A percentile compares a stretch with the other conserved stretches of the same genome.
Evolutionary conservation across 228 moss, liverwort and hornwort genomes (phyloP).

Genomic region (Sphagnum magellanicum): DNA sequence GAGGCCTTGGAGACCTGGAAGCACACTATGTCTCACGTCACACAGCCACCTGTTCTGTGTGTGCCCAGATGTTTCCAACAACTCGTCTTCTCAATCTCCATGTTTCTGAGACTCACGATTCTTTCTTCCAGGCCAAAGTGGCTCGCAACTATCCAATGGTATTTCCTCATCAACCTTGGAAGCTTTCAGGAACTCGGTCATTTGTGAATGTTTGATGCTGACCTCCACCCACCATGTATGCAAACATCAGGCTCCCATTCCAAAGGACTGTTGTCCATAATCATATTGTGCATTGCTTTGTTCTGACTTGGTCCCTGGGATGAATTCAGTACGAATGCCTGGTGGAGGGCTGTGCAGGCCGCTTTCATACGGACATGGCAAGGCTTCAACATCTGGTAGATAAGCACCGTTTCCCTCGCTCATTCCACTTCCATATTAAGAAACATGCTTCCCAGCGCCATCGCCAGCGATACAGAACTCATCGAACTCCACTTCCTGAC

Average conservation of each 20-base stretch:
- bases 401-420: conserved; percentile 66
- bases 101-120: conserved; percentile 71
- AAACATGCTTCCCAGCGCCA: conserved; percentile 66
- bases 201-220: too few relatives aligned
- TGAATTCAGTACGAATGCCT: conserved; percentile 63
- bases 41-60: conserved; percentile 69
- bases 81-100: conserved; percentile 71
- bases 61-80: conserved; percentile 58
- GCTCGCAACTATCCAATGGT: conserved; percentile 72
- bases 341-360: conserved; percentile 52
- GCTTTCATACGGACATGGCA: conserved; percentile 43
- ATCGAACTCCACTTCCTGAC: conserved; percentile 11
- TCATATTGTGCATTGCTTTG: too few relatives aligned
- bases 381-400: conserved; percentile 72
- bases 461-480: conserved; percentile 48
- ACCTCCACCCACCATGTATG: too few relatives aligned
- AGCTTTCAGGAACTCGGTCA: too few relatives aligned
- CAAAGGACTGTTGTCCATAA: too few relatives aligned
- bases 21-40: conserved; percentile 64
- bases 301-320: not conserved
- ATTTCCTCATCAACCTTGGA: not conserved
- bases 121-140: conserved; percentile 74
- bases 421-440: conserved; percentile 58
- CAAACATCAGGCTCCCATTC: too few relatives aligned
- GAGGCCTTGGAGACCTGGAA: conserved; percentile 56